Evolutionary conservation across 139 green algal species (phyloP).

Genomic region (Chlamydomonas incerta): DNA sequence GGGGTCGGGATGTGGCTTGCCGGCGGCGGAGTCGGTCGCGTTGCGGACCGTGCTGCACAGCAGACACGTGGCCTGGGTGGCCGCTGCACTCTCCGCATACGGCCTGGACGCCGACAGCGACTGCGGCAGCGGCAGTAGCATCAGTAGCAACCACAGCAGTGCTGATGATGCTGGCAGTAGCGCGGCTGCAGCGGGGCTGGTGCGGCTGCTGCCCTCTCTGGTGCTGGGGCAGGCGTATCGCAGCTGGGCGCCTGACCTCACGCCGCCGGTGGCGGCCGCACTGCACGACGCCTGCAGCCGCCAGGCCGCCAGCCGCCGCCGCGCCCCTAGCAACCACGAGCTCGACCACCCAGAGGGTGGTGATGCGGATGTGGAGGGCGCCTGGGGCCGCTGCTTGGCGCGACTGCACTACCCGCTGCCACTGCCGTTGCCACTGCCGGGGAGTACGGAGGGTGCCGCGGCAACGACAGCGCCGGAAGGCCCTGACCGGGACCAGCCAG

Average conservation of each 20-base stretch:
- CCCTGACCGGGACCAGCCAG: too few species aligned
- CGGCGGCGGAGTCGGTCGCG: not conserved
- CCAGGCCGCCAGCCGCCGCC: not conserved
- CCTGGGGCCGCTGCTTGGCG: not conserved
- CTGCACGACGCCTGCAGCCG: not conserved
- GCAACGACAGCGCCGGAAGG: too few species aligned
- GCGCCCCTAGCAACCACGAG: not conserved
- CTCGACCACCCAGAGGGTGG: too few species aligned
- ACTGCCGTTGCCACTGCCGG: too few species aligned
- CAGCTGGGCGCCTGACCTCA: not conserved
- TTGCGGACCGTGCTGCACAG: not conserved
- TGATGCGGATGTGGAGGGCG: too few species aligned
- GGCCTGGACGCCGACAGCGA: not conserved
- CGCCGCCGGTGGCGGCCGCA: not conserved
- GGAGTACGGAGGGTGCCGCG: too few species aligned
- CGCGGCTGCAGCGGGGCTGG: not conserved
- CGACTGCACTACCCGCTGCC: constrained; percentile 2
- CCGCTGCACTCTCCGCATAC: not conserved
- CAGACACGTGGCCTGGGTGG: not conserved
- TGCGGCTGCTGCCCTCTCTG: not conserved
- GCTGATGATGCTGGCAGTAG: not conserved
- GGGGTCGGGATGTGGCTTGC: too few species aligned
- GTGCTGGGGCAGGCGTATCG: constrained; percentile 6
- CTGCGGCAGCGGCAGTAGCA: not conserved
- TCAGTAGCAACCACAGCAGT: not conserved